Percentiles rank a stretch among this genome's conserved stretches.
Conservation (phyloP, 805 yeast species). For the Saccharomycopsis sp. region DNA sequence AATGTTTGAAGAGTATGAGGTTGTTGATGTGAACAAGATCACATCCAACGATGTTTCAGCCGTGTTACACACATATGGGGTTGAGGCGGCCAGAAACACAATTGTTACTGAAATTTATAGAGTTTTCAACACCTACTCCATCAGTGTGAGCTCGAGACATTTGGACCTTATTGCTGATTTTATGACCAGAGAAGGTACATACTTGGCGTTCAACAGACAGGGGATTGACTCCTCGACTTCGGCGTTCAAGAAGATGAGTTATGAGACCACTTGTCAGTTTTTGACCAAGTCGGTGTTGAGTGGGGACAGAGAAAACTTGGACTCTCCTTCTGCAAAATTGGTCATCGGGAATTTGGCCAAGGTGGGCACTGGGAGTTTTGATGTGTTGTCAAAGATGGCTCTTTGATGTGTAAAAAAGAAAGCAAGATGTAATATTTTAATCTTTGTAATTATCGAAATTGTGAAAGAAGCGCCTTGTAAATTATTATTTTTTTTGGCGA, state of each 20-base stretch:
- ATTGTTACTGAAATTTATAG: conserved; percentile 92
- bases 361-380: conserved; percentile 96
- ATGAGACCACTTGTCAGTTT: conserved; percentile 97
- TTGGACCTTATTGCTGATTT: conserved; percentile 94
- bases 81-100: conserved; percentile 97
- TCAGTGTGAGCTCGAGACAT: conserved; percentile 86
- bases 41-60: conserved; percentile 89
- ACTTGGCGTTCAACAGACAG: conserved; percentile 93
- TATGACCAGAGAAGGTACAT: conserved; percentile 99
- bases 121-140: conserved; percentile 95
- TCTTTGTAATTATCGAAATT: too few relatives aligned
- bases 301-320: conserved; percentile 79
- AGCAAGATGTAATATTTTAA: too few relatives aligned
- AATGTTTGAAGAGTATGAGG: conserved; percentile 96
- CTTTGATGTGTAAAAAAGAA: too few relatives aligned
- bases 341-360: conserved; percentile 85
- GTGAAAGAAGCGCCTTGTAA: too few relatives aligned
- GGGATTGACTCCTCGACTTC: conserved; percentile 96
- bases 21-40: conserved; percentile 82
- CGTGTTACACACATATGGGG: conserved; percentile 88
- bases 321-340: conserved; percentile 87
- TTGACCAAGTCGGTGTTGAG: conserved; percentile 93
- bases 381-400: conserved; percentile 44
- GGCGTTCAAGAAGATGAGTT: conserved; percentile 97
- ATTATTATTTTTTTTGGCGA: too few relatives aligned